A percentile compares a stretch with the other conserved stretches of the same genome.
Conservation (phyloP, 495 filamentous ascomycete species). For the Evernia prunastri region DNA sequence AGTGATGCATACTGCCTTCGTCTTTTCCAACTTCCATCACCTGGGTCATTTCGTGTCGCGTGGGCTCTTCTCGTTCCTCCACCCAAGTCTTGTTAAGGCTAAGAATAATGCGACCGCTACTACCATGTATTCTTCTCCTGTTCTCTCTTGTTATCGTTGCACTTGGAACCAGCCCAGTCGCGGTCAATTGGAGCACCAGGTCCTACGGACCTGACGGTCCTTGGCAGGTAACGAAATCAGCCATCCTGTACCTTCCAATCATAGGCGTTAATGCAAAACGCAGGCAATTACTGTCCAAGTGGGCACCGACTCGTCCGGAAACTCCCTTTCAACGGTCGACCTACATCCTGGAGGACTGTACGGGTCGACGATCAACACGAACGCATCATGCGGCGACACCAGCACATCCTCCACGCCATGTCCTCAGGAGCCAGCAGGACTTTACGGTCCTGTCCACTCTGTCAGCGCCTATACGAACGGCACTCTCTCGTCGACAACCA, state of each 20-base stretch:
- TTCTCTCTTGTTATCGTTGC: background rate
- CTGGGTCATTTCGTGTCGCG: background rate
- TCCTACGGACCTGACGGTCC: conserved; percentile 22
- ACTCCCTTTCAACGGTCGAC: conserved; percentile 8
- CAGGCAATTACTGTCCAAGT: conserved; percentile 13
- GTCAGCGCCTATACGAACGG: conserved; percentile 1
- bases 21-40: background rate
- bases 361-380: conserved; percentile 6
- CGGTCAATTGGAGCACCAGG: conserved; percentile 12
- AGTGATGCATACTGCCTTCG: no score
- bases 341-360: conserved; percentile 12
- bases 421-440: conserved; percentile 11
- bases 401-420: background rate
- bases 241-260: background rate
- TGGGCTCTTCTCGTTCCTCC: background rate
- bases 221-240: conserved; percentile 11
- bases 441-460: conserved; percentile 9
- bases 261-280: background rate
- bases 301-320: conserved; percentile 9
- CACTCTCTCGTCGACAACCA: background rate
- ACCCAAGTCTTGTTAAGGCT: background rate
- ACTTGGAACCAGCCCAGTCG: background rate
- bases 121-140: background rate
- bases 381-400: background rate
- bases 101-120: background rate